Evolutionary conservation across 305 asterid genomes (phyloP).

Genomic region (Coffea humblotiana): DNA sequence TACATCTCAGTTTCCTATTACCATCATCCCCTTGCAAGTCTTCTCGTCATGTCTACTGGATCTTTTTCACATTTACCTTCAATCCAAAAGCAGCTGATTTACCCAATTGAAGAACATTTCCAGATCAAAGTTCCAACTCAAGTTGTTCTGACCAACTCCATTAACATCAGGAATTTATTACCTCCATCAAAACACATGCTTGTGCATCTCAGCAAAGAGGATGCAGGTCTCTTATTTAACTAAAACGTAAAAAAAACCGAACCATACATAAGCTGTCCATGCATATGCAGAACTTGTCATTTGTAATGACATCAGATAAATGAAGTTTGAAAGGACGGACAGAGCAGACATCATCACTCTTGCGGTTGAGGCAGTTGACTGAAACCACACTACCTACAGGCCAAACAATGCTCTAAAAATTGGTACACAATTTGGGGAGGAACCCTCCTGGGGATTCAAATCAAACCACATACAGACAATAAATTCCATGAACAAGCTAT

Average conservation of each 20-base stretch:
- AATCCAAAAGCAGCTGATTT: not conserved
- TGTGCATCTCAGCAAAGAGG: not conserved
- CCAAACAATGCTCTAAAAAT: constrained; percentile 40
- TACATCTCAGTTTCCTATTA: not conserved
- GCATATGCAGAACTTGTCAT: constrained; percentile 3
- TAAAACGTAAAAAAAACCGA: not conserved
- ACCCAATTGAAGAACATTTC: not conserved
- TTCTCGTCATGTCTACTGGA: not conserved
- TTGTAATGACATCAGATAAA: constrained; percentile 6
- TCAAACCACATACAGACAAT: constrained; percentile 40
- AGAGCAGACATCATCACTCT: constrained; percentile 25
- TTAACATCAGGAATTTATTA: not conserved
- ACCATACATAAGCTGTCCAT: not conserved
- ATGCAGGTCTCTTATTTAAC: not conserved
- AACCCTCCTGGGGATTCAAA: constrained; percentile 27
- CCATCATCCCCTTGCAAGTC: not conserved
- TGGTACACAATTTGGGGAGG: constrained; percentile 19
- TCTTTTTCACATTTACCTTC: not conserved
- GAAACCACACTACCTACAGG: constrained; percentile 58
- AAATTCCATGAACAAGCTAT: constrained; percentile 30
- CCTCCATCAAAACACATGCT: not conserved
- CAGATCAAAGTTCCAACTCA: not conserved
- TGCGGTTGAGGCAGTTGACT: constrained; percentile 51
- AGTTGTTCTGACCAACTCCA: not conserved
- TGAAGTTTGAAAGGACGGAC: constrained; percentile 10